Percentiles rank a stretch among this genome's conserved stretches.
Conservation (phyloP, 2,329 filamentous ascomycete species). For the Cytospora paraplurivora region DNA sequence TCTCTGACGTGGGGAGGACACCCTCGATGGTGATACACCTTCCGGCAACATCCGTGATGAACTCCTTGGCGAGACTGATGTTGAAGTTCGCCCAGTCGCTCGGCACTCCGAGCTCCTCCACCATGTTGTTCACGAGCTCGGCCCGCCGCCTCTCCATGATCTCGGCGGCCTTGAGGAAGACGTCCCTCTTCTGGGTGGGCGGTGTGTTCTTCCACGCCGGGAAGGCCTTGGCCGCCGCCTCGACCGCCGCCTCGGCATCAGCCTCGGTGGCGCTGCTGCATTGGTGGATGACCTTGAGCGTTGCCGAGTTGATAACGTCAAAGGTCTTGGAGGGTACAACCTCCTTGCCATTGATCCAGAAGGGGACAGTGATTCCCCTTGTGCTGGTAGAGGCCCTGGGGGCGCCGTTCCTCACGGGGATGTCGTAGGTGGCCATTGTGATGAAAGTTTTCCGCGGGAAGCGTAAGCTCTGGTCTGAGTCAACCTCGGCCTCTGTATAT, state of each 20-base stretch:
- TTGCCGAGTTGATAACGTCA: slow-evolving; percentile 36
- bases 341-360: slow-evolving; percentile 39
- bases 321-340: slow-evolving; percentile 33
- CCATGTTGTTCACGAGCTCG: slow-evolving; percentile 64
- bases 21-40: slow-evolving; percentile 41
- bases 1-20: slow-evolving; percentile 38
- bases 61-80: slow-evolving; percentile 38
- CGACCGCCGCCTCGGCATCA: slow-evolving; percentile 37
- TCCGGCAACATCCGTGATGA: slow-evolving; percentile 48
- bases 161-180: slow-evolving; percentile 70
- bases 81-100: slow-evolving; percentile 48
- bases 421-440: not conserved
- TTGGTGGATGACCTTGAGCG: slow-evolving; percentile 36
- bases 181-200: slow-evolving; percentile 62
- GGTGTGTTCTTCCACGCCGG: slow-evolving; percentile 67
- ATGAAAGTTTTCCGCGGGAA: not conserved
- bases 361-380: slow-evolving; percentile 34
- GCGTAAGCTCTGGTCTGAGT: not conserved
- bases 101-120: slow-evolving; percentile 48
- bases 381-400: not conserved
- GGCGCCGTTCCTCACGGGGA: slow-evolving; percentile 12
- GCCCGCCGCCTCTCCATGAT: slow-evolving; percentile 61
- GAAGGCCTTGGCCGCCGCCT: slow-evolving; percentile 66
- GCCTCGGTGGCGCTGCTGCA: slow-evolving; percentile 34
- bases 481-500: not conserved